A percentile compares a stretch with the other conserved stretches of the same genome.
Evolutionary conservation across 140 eudicot genomes (phyloP).

Genomic region (Anethum foeniculum): DNA sequence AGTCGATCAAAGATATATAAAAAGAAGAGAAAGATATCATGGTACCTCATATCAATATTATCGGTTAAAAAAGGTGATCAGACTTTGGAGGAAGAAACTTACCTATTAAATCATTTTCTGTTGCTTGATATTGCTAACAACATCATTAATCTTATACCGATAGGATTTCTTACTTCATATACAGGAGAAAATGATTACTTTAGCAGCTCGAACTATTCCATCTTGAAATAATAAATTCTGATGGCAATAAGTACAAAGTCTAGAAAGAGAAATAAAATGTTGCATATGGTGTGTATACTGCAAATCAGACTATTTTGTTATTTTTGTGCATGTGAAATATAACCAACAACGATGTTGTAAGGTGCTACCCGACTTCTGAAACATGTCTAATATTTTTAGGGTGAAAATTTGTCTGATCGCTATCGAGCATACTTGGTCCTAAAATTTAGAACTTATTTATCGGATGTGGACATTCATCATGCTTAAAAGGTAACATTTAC

Average conservation of each 20-base stretch:
- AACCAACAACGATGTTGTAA: too few relatives aligned
- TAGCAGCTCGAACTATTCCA: neutral
- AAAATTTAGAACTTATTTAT: too few relatives aligned
- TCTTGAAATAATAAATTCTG: too few relatives aligned
- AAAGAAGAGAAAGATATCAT: too few relatives aligned
- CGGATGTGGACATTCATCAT: neutral
- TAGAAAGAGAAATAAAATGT: too few relatives aligned
- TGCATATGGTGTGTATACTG: neutral
- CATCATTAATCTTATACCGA: constrained; percentile 14
- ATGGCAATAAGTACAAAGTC: too few relatives aligned
- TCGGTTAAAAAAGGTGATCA: neutral
- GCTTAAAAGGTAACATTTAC: too few relatives aligned
- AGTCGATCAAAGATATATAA: neutral
- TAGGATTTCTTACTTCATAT: constrained; percentile 34
- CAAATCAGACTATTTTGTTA: neutral
- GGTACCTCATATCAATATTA: neutral
- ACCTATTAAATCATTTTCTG: constrained; percentile 61
- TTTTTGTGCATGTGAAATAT: too few relatives aligned
- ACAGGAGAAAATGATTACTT: neutral
- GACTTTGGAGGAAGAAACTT: neutral
- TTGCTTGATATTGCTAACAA: constrained; percentile 24
- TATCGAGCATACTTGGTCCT: neutral
- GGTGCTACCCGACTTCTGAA: neutral
- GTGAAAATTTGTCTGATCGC: neutral
- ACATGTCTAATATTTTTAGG: neutral